These are phyloP conservation scores for Tranzscheliella williamsii DNA, from an alignment of 1,284 basidiomycete species.

Conservation along the genomic window DNA sequence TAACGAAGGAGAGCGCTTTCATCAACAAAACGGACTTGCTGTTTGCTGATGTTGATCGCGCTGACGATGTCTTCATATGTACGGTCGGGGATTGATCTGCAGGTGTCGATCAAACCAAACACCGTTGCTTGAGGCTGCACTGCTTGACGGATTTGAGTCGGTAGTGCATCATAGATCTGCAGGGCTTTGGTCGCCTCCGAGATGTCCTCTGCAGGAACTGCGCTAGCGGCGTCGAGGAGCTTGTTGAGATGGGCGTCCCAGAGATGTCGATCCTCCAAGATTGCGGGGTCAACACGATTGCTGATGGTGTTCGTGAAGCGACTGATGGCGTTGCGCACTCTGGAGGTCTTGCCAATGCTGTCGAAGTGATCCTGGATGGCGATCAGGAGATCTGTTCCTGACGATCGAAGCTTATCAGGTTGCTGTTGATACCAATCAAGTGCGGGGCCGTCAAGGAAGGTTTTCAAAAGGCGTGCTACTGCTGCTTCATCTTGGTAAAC, in stretches of 20 bases:
- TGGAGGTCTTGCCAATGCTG: not conserved
- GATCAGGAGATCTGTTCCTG: not conserved
- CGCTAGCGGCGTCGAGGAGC: not conserved
- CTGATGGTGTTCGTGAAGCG: not conserved
- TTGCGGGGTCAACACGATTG: too few species aligned
- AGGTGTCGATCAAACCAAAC: not conserved
- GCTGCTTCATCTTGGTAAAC: too few species aligned
- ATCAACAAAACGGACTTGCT: not conserved
- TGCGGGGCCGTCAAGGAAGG: not conserved
- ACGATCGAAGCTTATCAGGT: not conserved
- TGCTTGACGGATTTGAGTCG: not conserved
- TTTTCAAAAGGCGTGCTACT: too few species aligned
- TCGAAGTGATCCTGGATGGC: not conserved
- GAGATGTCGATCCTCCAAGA: too few species aligned
- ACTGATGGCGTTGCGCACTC: not conserved
- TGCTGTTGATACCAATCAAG: not conserved
- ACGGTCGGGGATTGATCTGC: not conserved
- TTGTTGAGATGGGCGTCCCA: not conserved
- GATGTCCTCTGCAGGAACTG: not conserved
- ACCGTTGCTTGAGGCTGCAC: not conserved
- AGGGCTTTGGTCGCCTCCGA: not conserved
- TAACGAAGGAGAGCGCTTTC: not conserved
- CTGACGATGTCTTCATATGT: not conserved
- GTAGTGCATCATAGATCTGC: not conserved
- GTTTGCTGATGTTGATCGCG: not conserved